phyloP scores from a whole-genome alignment of 305 asterid genomes.

The Plantago coronopus region DNA sequence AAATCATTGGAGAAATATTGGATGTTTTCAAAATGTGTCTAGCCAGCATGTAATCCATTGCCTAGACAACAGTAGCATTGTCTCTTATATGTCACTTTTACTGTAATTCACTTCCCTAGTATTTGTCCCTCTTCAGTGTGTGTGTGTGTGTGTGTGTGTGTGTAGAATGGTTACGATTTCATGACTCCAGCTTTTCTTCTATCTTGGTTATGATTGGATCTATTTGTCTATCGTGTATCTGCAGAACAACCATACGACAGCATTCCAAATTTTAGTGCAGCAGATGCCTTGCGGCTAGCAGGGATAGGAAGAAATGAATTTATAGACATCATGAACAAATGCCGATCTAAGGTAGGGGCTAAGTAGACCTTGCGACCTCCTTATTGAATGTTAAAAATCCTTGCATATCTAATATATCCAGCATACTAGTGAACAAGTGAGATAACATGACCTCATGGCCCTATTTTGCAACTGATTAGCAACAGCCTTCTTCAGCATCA shows the following conservation, averaged over 20 bases:
- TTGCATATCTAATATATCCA: background rate
- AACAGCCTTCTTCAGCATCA: constrained; percentile 17
- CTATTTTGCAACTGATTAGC: constrained; percentile 11
- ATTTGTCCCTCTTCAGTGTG: too few species aligned
- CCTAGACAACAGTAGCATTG: too few species aligned
- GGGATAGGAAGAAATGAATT: constrained; percentile 98
- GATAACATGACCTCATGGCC: background rate
- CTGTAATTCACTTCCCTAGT: too few species aligned
- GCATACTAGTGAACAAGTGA: constrained; percentile 11
- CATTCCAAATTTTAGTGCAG: constrained; percentile 98
- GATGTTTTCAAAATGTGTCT: too few species aligned
- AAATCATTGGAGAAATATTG: too few species aligned
- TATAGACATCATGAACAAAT: constrained; percentile 98
- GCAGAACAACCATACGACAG: constrained; percentile 99
- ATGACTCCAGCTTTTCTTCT: constrained; percentile 2
- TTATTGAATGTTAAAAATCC: constrained; percentile 15
- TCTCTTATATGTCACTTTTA: too few species aligned
- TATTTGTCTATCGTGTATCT: constrained; percentile 26
- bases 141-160: too few species aligned
- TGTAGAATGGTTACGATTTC: background rate
- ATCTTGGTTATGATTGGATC: constrained; percentile 12
- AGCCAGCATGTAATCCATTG: too few species aligned
- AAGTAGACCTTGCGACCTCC: constrained; percentile 18
- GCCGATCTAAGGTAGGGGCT: constrained; percentile 94
- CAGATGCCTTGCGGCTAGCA: constrained; percentile 91